These are phyloP conservation scores for Saturnispora zaruensis DNA, from an alignment of 805 yeast species.

Conservation along the genomic window DNA sequence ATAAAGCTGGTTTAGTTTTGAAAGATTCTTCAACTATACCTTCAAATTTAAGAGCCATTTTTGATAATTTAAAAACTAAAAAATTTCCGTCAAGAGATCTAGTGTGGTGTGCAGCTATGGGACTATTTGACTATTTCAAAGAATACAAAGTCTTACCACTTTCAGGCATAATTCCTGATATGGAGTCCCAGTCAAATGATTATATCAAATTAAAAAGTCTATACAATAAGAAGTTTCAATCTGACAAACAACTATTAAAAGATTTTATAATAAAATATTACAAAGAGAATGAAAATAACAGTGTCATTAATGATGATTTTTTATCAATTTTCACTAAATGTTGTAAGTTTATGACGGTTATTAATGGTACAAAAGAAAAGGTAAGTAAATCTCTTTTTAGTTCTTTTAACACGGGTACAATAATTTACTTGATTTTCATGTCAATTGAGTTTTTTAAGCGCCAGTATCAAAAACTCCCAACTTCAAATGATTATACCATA, in stretches of 20 bases:
- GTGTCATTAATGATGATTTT: slow-evolving; percentile 26
- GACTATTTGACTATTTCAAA: slow-evolving; percentile 44
- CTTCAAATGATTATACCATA: slow-evolving; percentile 16
- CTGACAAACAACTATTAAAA: slow-evolving; percentile 38
- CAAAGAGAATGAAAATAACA: slow-evolving; percentile 22
- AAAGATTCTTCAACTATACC: slow-evolving; percentile 30
- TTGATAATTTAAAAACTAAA: slow-evolving; percentile 16
- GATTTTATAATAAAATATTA: slow-evolving; percentile 20
- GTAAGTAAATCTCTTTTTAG: neutral
- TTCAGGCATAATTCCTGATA: slow-evolving; percentile 74
- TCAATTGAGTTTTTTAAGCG: slow-evolving; percentile 23
- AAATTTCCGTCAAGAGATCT: slow-evolving; percentile 19
- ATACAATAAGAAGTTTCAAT: slow-evolving; percentile 46
- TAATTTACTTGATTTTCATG: slow-evolving; percentile 38
- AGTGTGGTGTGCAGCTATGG: slow-evolving; percentile 58
- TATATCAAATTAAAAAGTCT: slow-evolving; percentile 52
- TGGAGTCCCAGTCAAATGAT: slow-evolving; percentile 66
- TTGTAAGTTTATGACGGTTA: slow-evolving; percentile 40
- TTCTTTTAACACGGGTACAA: neutral
- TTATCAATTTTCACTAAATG: slow-evolving; percentile 54
- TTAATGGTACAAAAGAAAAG: slow-evolving; percentile 7
- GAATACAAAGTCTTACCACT: slow-evolving; percentile 46
- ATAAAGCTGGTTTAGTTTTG: slow-evolving; percentile 39
- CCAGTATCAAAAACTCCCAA: slow-evolving; percentile 19
- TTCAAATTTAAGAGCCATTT: slow-evolving; percentile 19